Base-by-base conservation (phyloP, 345 rosid genomes). In the Aquilaria sinensis region DNA sequence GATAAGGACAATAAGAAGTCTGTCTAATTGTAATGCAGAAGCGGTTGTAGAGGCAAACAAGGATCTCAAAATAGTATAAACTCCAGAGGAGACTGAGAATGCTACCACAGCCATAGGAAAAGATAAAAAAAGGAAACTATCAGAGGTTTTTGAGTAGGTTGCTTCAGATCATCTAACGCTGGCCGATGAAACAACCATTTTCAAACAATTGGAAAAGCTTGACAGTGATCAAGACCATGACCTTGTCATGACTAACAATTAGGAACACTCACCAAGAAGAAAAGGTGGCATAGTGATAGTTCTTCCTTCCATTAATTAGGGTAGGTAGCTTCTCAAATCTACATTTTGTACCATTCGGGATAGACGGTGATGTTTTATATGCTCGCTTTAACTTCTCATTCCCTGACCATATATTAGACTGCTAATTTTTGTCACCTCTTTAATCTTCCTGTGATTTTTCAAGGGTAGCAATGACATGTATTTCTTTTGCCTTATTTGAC, bases 211-310 rank as follows among this genome's bases (percentile, higher is more conserved):
- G 34, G 77, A 82, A 67, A 81, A 77, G 72, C 78, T 82, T 59
- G 90, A 87, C 15, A 81, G 79, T 4, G 86, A 77, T 0, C 81
- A 81, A 3, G 86, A 78, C 0, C 88, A 88, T 1, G 89, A 83
- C 14, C 59, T 86, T 58, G 61, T 82, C 23, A 62, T 78, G 67
- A 53, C 74, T 5, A 79, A 76, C 55, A 73, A 69, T 23, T 69
- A 67, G 77, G 77, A 73, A 48, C 62, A 3, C 70, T 43, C 49
- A 56, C 57, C 68, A 67, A 69, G 84, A 88, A 83, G 84, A 74
- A 60, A 60, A 81, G 74, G 72, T 66, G 75, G 67, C 79, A 65
- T 23, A 23, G 23, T 23, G 23, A 55, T 81, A 80, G 77, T 57
- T 50, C 31, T 30, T 12, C 16, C 60, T 30, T 63, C 65, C 23